Evolutionary conservation across 108 stramenopile genomes (phyloP), one percentile per base, ranked within the genome.

Genomic region (Skeletonema marinoi): DNA sequence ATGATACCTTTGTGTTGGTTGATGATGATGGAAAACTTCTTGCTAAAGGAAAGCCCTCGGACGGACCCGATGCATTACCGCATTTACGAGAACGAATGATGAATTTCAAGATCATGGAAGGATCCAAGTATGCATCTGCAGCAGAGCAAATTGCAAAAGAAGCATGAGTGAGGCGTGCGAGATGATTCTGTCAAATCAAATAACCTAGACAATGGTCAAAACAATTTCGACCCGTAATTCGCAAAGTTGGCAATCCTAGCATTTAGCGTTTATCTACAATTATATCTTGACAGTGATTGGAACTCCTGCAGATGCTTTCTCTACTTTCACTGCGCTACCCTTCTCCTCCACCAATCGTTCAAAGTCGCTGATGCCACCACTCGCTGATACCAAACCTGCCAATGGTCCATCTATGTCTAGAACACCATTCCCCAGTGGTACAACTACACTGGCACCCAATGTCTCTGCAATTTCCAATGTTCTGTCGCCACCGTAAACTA

Each of bases 1-100:
- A 86, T 67, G 89, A 91, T 79, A 73, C 83, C 9, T 97, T 97
- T 77, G 94, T 96, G 0, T 73, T 97, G 66, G 94, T 97, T 38
- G 94, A 97, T 68, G 96, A 97, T 71, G 89, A 83, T 58, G 89
- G 89, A 32, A 84, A 85, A 30, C 66, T 86, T 81, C 58, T 84
- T 68, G 79, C 78, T 31, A 50, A 63, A 19, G 88, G 87, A 8
- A 87, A 70, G 60, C 86, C 86, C 1, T 60, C 61, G 16, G 78
- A 80, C 63, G 85, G 82, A 29, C 77, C 82, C 32, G 82, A 42
- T 17, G 61, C 56, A 33, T 72, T 97, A 39, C 96, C 96, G 3
- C 46, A 42, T 42, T 35, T 90, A 44, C 65, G 87, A n/a, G 88
- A 97, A 65, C 89, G 96, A 36, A 86, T 86, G 66, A 75, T 80